These are phyloP conservation scores for Fraxinus platypoda DNA, from an alignment of 305 asterid species.

Conservation along the genomic window DNA sequence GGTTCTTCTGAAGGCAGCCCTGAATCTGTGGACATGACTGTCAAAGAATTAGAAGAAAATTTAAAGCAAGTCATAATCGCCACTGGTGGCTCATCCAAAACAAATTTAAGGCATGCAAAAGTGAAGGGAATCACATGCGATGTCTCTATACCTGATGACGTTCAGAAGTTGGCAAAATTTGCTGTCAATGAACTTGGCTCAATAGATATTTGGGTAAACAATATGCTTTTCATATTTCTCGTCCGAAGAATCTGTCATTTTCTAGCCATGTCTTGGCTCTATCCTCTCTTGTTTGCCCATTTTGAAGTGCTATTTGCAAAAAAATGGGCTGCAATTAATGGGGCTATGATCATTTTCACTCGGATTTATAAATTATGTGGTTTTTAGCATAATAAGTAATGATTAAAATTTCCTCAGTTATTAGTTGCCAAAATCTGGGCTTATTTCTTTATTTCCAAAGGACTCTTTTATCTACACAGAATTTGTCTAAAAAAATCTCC, in stretches of 20 bases:
- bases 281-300: background rate
- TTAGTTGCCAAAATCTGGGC: background rate
- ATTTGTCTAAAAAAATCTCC: background rate
- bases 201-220: constrained; percentile 79
- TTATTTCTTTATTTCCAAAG: background rate
- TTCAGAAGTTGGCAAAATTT: constrained; percentile 58
- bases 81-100: constrained; percentile 45
- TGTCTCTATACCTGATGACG: constrained; percentile 83
- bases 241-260: background rate
- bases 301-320: background rate
- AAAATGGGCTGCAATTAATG: background rate
- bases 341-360: background rate
- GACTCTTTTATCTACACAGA: background rate
- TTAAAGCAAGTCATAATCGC: constrained; percentile 52
- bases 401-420: background rate
- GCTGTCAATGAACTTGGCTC: constrained; percentile 69
- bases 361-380: background rate
- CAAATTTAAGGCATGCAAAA: constrained; percentile 55
- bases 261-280: background rate
- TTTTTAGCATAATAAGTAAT: background rate
- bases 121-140: constrained; percentile 86
- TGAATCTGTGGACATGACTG: constrained; percentile 67
- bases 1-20: constrained; percentile 55
- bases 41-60: constrained; percentile 74
- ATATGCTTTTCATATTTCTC: background rate